Base-by-base conservation (phyloP, 2,329 filamentous ascomycete genomes). In the Fusarium nematophilum region DNA sequence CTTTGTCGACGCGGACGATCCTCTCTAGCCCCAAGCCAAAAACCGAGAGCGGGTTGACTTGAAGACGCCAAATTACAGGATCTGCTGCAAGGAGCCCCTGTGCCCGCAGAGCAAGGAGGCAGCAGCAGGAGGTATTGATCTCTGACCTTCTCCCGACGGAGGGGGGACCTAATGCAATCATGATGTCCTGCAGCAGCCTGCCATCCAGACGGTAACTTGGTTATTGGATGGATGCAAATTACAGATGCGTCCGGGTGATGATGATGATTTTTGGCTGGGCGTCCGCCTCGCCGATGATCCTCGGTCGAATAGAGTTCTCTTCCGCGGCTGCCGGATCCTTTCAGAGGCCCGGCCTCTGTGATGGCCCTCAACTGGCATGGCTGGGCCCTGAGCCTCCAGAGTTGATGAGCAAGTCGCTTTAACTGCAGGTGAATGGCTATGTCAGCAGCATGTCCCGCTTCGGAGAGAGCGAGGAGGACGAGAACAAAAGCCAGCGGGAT, bases 181-280 rank as follows among this genome's bases (percentile, higher is more conserved):
- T 44, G 43, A 65, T 65, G 66, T 66, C 49, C 57, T 67, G 66
- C 64, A 68, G 56, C 43, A 45, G 15, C 25, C 43, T 54, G 55
- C 52, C 38, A 31, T 36, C 31, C 37, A 36, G 25, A 21, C 21
- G 6, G 21, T 21, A 25, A 46, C 31, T 25, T 6, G 6, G 21
- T 21, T 37, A 17, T 26, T 34, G 30, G 39, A 52, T 21, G 21
- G 4, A 21, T 17, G n/a, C 38, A 25, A 30, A 43, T 30, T 27
- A 45, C 33, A 42, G 23, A 39, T 47, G 36, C 23, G 27, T 29
- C 23, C 17, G 23, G 43, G 17, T 49, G 26, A 26, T 36, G 38
- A 44, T 9, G 33, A 30, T 34, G 37, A 40, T 25, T 31, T 30
- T 31, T 38, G 50, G 36, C 33, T 40, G 11, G 36, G 6, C 15